phyloP scores from a whole-genome alignment of 2,329 filamentous ascomycete genomes.

The Calonectria pseudoreteaudii region DNA sequence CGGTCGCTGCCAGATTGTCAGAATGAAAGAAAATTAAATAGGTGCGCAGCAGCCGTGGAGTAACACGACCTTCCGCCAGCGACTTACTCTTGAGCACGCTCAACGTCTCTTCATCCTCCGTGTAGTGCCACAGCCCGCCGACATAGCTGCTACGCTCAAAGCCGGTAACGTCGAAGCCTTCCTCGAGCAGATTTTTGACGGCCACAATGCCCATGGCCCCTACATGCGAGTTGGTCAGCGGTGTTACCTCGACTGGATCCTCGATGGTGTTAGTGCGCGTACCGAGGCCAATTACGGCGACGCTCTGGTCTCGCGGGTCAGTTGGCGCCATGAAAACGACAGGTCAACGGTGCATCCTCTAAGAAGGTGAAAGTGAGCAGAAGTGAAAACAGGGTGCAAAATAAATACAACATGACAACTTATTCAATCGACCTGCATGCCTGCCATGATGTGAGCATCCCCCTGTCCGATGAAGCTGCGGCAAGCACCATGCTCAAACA shows the following conservation, averaged over 20 bases:
- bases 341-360: not conserved
- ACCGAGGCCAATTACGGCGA: constrained; percentile 33
- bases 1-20: constrained; percentile 34
- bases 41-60: not conserved
- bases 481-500: not conserved
- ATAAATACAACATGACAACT: constrained; percentile 6
- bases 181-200: constrained; percentile 57
- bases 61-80: not conserved
- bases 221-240: constrained; percentile 22
- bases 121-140: constrained; percentile 58
- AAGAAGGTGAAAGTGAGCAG: not conserved
- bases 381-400: not conserved
- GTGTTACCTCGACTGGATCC: not conserved
- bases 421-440: not conserved
- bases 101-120: constrained; percentile 48
- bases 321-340: constrained; percentile 11
- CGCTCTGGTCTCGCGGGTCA: constrained; percentile 25
- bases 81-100: constrained; percentile 49
- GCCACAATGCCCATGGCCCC: constrained; percentile 53
- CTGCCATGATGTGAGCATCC: not conserved
- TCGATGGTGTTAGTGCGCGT: not conserved
- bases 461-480: constrained; percentile 14
- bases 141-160: constrained; percentile 56
- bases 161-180: constrained; percentile 56
- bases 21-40: not conserved